Conservation (phyloP, 305 asterid genomes). For the Fraxinus velutina region DNA sequence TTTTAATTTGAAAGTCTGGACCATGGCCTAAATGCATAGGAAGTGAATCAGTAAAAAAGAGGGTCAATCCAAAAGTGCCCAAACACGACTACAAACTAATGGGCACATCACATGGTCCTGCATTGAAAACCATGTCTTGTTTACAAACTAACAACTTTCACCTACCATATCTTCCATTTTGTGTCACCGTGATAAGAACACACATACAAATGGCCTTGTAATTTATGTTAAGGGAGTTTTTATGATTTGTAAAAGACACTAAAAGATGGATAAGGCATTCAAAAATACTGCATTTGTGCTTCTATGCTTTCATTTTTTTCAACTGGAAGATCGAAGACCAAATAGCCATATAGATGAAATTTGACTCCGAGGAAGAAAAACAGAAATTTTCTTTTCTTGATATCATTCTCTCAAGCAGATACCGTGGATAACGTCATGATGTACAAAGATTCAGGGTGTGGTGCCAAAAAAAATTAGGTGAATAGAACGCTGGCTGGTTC, state of each 20-base stretch:
- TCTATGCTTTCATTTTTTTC: not conserved
- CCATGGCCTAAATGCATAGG: not conserved
- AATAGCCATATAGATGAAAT: not conserved
- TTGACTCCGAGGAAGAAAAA: not conserved
- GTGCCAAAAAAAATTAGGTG: not conserved
- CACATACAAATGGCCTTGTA: too few species aligned
- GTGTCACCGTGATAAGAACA: too few species aligned
- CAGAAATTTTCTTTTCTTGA: not conserved
- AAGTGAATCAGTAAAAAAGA: not conserved
- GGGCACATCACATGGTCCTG: slow-evolving; percentile 7
- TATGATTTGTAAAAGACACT: too few species aligned
- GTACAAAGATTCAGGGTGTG: not conserved
- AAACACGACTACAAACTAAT: not conserved
- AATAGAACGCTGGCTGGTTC: not conserved
- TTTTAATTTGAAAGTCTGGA: not conserved
- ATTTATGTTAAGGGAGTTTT: too few species aligned
- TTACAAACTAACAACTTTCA: not conserved
- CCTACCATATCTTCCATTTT: not conserved
- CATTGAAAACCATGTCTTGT: not conserved
- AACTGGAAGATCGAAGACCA: not conserved
- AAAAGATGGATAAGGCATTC: too few species aligned
- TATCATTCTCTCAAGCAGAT: not conserved
- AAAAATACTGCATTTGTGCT: too few species aligned
- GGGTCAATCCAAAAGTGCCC: slow-evolving; percentile 1
- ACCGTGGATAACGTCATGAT: not conserved